Conservation (phyloP, 2,329 filamentous ascomycete species). For the Tolypocladium pustulatum region DNA sequence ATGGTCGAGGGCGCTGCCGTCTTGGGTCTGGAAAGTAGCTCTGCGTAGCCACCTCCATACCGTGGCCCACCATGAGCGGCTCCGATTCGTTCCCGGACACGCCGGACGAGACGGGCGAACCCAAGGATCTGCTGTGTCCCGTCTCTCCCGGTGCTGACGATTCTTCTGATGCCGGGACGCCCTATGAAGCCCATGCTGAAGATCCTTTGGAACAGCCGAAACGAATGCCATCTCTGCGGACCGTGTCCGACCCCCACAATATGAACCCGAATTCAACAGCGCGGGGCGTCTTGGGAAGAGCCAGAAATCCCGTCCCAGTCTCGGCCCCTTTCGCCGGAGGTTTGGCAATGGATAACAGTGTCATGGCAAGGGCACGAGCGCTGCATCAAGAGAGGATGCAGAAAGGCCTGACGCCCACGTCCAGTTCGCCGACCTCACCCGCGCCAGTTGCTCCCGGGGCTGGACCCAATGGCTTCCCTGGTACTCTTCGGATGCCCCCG, state of each 20-base stretch:
- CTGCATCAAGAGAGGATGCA: conserved; percentile 36
- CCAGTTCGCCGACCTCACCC: conserved; percentile 18
- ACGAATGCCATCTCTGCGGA: conserved; percentile 48
- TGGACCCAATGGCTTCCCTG: conserved; percentile 31
- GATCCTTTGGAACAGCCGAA: conserved; percentile 25
- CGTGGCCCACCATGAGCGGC: conserved; percentile 11
- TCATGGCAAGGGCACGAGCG: conserved; percentile 37
- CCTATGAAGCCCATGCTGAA: conserved; percentile 24
- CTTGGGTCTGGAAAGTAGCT: conserved; percentile 1
- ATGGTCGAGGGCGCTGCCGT: conserved; percentile 2
- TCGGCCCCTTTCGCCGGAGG: conserved; percentile 23
- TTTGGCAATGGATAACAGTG: conserved; percentile 25
- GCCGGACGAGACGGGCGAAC: conserved; percentile 32
- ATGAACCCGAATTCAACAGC: conserved; percentile 83
- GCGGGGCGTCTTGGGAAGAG: conserved; percentile 62
- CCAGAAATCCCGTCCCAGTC: conserved; percentile 39
- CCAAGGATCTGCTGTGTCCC: conserved; percentile 23
- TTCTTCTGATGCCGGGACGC: conserved; percentile 37
- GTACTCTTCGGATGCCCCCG: conserved; percentile 30
- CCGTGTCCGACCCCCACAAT: conserved; percentile 46
- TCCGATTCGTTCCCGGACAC: conserved; percentile 31
- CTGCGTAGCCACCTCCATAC: not conserved
- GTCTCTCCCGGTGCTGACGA: conserved; percentile 33
- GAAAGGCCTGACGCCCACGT: conserved; percentile 25
- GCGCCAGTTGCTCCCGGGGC: conserved; percentile 20